phyloP scores from a whole-genome alignment of 305 asterid species.

The Euphrasia arctica region DNA sequence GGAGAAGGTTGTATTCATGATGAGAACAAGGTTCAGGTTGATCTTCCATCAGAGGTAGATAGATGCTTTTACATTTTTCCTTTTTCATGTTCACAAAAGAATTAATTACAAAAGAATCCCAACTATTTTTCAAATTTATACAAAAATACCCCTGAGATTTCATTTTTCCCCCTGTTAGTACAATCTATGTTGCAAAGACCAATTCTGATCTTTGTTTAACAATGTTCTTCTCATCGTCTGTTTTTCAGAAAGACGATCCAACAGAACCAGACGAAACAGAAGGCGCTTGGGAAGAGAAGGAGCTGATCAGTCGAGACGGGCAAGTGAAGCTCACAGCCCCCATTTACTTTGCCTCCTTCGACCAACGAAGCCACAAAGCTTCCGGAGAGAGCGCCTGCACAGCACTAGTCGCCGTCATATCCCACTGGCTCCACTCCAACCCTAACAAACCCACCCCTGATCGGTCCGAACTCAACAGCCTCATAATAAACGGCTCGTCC shows the following conservation, averaged over 20 bases:
- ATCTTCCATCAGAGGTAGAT: slow-evolving; percentile 30
- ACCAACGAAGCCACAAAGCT: slow-evolving; percentile 67
- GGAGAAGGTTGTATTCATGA: background rate
- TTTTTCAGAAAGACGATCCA: slow-evolving; percentile 30
- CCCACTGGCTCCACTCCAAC: slow-evolving; percentile 68
- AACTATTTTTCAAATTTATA: no score
- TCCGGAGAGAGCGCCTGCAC: slow-evolving; percentile 80
- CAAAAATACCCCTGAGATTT: no score
- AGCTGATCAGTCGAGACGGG: slow-evolving; percentile 62
- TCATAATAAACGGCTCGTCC: slow-evolving; percentile 58
- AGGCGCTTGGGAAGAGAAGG: slow-evolving; percentile 55
- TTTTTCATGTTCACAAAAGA: no score
- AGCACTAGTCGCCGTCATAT: slow-evolving; percentile 52
- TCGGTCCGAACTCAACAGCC: slow-evolving; percentile 43
- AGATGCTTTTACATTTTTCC: background rate
- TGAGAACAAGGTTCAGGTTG: slow-evolving; percentile 24
- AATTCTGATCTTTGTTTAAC: no score
- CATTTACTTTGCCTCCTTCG: slow-evolving; percentile 67
- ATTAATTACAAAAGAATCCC: no score
- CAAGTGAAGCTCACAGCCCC: slow-evolving; percentile 46
- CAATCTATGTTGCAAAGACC: no score
- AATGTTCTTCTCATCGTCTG: background rate
- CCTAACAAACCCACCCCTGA: slow-evolving; percentile 36
- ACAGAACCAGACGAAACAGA: slow-evolving; percentile 7
- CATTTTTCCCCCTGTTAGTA: no score